phyloP scores from a whole-genome alignment of 257 asterid species.

The Eustoma russellianum region DNA sequence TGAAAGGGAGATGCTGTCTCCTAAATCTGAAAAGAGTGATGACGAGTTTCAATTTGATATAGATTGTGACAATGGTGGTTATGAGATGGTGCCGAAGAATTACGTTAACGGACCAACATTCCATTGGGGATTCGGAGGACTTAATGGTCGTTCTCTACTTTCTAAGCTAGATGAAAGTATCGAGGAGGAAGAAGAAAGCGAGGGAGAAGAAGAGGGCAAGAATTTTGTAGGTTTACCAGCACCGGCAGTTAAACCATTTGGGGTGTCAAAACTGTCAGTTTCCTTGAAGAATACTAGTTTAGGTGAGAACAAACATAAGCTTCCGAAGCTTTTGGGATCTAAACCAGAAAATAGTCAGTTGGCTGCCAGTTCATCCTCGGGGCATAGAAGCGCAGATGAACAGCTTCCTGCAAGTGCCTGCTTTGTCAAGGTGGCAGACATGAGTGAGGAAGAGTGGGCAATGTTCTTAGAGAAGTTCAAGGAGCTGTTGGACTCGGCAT shows the following conservation, averaged over 20 bases:
- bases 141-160: conserved; percentile 45
- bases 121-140: conserved; percentile 46
- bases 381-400: conserved; percentile 82
- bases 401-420: conserved; percentile 72
- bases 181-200: conserved; percentile 68
- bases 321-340: conserved; percentile 33
- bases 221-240: conserved; percentile 17
- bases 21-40: conserved; percentile 33
- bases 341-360: conserved; percentile 33
- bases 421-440: conserved; percentile 85
- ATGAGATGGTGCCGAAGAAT: conserved; percentile 25
- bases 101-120: conserved; percentile 21
- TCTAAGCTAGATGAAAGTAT: conserved; percentile 57
- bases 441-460: conserved; percentile 76
- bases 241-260: conserved; percentile 17
- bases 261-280: conserved; percentile 40
- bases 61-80: conserved; percentile 45
- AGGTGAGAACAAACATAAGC: conserved; percentile 53
- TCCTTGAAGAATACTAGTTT: conserved; percentile 47
- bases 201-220: conserved; percentile 27
- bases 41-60: conserved; percentile 67
- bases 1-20: conserved; percentile 42
- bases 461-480: conserved; percentile 72
- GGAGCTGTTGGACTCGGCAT: conserved; percentile 70
- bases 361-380: conserved; percentile 50